Base-by-base conservation (phyloP, 768 basidiomycete genomes). In the Phaeotremella skinneri region DNA sequence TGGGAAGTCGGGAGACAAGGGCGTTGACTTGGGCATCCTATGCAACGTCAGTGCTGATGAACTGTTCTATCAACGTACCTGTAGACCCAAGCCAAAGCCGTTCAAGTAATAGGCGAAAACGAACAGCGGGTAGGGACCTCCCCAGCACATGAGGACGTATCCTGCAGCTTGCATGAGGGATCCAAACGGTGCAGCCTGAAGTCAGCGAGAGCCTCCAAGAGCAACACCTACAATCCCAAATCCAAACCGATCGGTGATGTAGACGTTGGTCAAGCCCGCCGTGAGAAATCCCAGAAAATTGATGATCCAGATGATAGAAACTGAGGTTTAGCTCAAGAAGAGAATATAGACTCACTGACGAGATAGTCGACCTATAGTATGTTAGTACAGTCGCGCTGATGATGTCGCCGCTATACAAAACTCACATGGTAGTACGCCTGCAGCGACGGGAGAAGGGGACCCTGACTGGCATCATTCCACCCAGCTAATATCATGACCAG, bases 391-490 rank as follows among this genome's bases (percentile, higher is more conserved):
- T 5, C 32, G n/a, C 17, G 30, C 32, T 16, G n/a, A 4, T 20
- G 9, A 5, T 9, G 42, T 13, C 13, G n/a, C n/a, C n/a, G n/a
- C n/a, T n/a, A n/a, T n/a, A n/a, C n/a, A n/a, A 7, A 45, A 62
- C 66, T 52, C 25, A 82, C 83, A 65, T 79, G 78, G 69, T 82
- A 83, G 70, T 83, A 81, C 5, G 75, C 72, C 71, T 87, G 88
- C 49, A 91, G 85, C 11, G 84, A 81, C 1, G 87, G 89, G 3
- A 91, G 75, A 20, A 91, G 75, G 0, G 89, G 88, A 1, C 89
- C 89, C 14, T 83, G 83, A 0, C 85, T 82, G 13, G 85, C 85
- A 72, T 89, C 89, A 67, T 86, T 88, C 88, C 88, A 90, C 16
- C 89, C 89, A 5, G 61, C 59, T 3, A 73, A 42, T 34, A 73